Evolutionary conservation across 441 rosid genomes (phyloP).

Genomic region (Capsella rubella): DNA sequence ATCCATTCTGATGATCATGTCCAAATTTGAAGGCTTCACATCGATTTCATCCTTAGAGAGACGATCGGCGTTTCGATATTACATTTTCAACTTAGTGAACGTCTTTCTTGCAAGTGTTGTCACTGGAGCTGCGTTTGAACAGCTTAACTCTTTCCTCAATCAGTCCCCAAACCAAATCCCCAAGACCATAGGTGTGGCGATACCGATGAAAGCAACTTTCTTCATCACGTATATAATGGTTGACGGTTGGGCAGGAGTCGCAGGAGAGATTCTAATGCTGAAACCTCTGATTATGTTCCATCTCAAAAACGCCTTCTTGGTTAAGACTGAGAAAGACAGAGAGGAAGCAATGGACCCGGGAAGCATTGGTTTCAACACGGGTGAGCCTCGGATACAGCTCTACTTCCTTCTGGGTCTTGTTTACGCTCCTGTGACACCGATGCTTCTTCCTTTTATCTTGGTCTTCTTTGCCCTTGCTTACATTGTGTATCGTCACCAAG

Average conservation of each 20-base stretch:
- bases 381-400: conserved; percentile 93
- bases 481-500: conserved; percentile 93
- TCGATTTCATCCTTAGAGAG: conserved; percentile 82
- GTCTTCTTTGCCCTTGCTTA: conserved; percentile 85
- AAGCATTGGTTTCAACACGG: conserved; percentile 84
- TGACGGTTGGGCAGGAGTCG: conserved; percentile 99
- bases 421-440: conserved; percentile 87
- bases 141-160: conserved; percentile 68
- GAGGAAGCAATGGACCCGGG: conserved; percentile 97
- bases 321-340: conserved; percentile 96
- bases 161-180: conserved; percentile 77
- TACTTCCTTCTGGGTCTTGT: conserved; percentile 94
- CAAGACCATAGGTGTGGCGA: conserved; percentile 81
- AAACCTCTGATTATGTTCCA: conserved; percentile 83
- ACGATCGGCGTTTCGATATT: conserved; percentile 87
- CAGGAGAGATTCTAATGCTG: conserved; percentile 86
- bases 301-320: conserved; percentile 89
- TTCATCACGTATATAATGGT: conserved; percentile 95
- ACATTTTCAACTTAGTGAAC: conserved; percentile 81
- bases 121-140: conserved; percentile 84
- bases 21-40: conserved; percentile 90
- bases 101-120: conserved; percentile 83
- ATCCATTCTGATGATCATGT: conserved; percentile 89
- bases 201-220: conserved; percentile 93
- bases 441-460: conserved; percentile 85